Evolutionary conservation across 441 rosid species (phyloP), one percentile per base, ranked within the genome.

Genomic region (Flueggea neowawraea): DNA sequence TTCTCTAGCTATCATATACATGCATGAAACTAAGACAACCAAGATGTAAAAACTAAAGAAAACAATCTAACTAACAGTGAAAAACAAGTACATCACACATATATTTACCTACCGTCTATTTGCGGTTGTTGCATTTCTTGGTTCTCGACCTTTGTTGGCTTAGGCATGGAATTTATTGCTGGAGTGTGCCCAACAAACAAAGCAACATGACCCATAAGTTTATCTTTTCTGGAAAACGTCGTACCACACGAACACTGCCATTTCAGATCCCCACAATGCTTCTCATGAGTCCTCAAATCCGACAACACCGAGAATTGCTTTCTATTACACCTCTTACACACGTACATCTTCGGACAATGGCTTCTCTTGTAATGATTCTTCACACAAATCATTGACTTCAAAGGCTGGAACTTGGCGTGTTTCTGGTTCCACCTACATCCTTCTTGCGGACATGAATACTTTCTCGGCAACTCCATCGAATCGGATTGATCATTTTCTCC

Each of bases 291-390:
- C 75, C 91, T 75, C 0, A 91, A 76, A 75, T 91, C 98, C 31
- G 96, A 91, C 69, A 89, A 66, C 73, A 91, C 91, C 22, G 96
- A 89, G 72, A 91, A 91, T 10, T 84, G 84, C 80, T 91, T 91
- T 81, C 67, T 74, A 15, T 74, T 77, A 63, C 98, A 89, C 39
- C 91, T 73, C 81, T 81, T 84, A 76, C 98, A 91, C 31, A 89
- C 83, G 63, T 89, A 89, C 91, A 91, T 78, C 75, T 91, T 91
- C 0, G 96, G 95, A 50, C 96, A 91, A 50, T 91, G 98, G 74
- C 90, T 87, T 43, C 98, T 86, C 86, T 84, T 91, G 90, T 89
- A 91, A 68, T 91, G 98, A 74, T 91, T 91, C 80, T 89, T 91
- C 61, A 74, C 93, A 55, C 96, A 91, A 6, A 91, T 82, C 78